Base-by-base conservation (phyloP, 2,329 filamentous ascomycete genomes). In the Gaeumannomyces tritici region DNA sequence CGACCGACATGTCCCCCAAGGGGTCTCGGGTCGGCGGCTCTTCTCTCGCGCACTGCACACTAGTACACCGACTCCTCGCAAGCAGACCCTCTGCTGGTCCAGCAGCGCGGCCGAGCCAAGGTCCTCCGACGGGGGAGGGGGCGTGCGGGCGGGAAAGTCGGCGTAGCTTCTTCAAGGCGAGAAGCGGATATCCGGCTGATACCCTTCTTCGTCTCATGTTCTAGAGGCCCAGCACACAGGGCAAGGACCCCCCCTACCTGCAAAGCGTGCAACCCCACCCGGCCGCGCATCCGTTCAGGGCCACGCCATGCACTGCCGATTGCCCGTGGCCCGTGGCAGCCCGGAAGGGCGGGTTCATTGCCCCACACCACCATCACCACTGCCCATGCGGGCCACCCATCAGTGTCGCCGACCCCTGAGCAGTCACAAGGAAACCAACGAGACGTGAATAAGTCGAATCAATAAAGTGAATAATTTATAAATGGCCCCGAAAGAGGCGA, bases 141-240 rank as follows among this genome's bases (percentile, higher is more conserved):
- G 42, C 2, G 42, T 51, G 42, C 9, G 6, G 21, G 7, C 42
- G 21, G 35, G 42, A 51, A 51, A 24, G 42, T 21, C 42, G 42
- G 42, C 3, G 42, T 51, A 21, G 4, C n/a, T 51, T 21, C 42
- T n/a, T n/a, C n/a, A n/a, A 51, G 7, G 21, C 4, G 18, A 47
- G 54, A 51, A 33, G 59, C 35, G 28, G 47, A n/a, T 55, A n/a
- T 59, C 35, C 63, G 63, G 62, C 58, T 66, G 51, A 63, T 58
- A 60, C 59, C 29, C 59, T 51, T 51, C 26, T 59, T 61, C 59
- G 61, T 62, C 60, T 66, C 60, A 55, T 63, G 63, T 63, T 60
- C 51, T 61, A 54, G 55, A 31, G 27, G 54, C 27, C 33, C 54
- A 33, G 31, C 9, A 8, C 31, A 33, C 57, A n/a, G n/a, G n/a